Evolutionary conservation across 768 basidiomycete genomes (phyloP), one percentile per base, ranked within the genome.

Genomic region (Leccinum olivaceopallidum): DNA sequence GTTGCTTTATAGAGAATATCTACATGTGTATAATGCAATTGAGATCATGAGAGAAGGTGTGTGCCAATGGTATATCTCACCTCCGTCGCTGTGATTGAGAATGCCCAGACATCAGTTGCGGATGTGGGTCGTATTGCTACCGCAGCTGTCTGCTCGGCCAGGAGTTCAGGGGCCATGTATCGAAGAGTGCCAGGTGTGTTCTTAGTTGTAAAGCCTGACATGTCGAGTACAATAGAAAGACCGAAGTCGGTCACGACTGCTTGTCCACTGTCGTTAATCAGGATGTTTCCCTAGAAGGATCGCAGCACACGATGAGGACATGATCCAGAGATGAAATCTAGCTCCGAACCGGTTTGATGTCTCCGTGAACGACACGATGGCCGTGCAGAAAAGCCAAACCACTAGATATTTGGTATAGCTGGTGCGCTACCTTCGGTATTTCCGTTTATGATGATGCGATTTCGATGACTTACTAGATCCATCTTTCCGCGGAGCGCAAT

Each of bases 131-230:
- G 63, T 42, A 61, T 58, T 24, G 61, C 58, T 26, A 57, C 60
- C 26, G 56, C 62, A 32, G 65, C 65, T 59, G 22, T 64, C 34
- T 53, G 37, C 34, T 60, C 56, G 64, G 39, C 60, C 42, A 73
- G 55, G 49, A 80, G 66, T 56, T 79, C 78, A 4, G 67, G 66
- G 6, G 77, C 75, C 75, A 79, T 79, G 66, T 79, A 80, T 34
- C 77, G 69, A 39, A 71, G 67, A 6, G 78, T 79, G 16, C 71
- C 71, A n/a, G 74, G 75, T 4, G 71, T 61, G 20, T 68, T 63
- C 18, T 69, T 73, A 1, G 78, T 76, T 10, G 77, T 77, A 53
- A 75, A 78, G 5, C 78, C 75, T 24, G 70, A 66, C 47, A 64
- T 63, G 51, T 75, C 75, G n/a, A 78, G 57, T 14, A 78, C 69